Conservation (phyloP, 2,329 filamentous ascomycete genomes). For the Penicillium sp. region DNA sequence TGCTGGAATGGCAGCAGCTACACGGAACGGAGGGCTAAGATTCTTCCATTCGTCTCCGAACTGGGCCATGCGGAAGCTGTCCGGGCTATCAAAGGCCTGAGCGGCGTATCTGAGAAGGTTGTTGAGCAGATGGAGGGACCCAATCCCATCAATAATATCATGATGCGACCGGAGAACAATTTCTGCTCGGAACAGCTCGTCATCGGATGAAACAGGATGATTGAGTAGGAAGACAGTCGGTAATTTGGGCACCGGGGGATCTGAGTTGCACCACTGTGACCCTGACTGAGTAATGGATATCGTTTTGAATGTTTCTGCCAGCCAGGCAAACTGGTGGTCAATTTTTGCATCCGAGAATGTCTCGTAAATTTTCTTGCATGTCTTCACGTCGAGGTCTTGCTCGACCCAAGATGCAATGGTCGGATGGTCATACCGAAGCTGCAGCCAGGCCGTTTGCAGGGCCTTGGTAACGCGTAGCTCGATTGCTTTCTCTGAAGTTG, state of each 20-base stretch:
- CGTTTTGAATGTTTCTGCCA: slow-evolving; percentile 18
- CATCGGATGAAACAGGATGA: background rate
- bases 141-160: slow-evolving; percentile 27
- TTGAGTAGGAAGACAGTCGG: slow-evolving; percentile 28
- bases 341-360: background rate
- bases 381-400: slow-evolving; percentile 10
- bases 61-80: slow-evolving; percentile 2
- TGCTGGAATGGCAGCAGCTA: slow-evolving; percentile 21
- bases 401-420: slow-evolving; percentile 27
- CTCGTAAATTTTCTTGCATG: slow-evolving; percentile 26
- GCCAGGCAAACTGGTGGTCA: slow-evolving; percentile 12
- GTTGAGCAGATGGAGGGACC: slow-evolving; percentile 22
- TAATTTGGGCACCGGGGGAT: slow-evolving; percentile 24
- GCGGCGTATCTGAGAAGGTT: slow-evolving; percentile 21
- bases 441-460: slow-evolving; percentile 23
- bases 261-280: slow-evolving; percentile 27
- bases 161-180: slow-evolving; percentile 25
- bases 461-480: slow-evolving; percentile 10
- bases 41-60: slow-evolving; percentile 23
- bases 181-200: slow-evolving; percentile 4
- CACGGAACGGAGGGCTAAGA: slow-evolving; percentile 25
- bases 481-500: background rate
- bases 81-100: slow-evolving; percentile 6
- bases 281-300: slow-evolving; percentile 15
- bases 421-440: slow-evolving; percentile 25